phyloP scores from a whole-genome alignment of 306 rosid species.

The Urtica urens region DNA sequence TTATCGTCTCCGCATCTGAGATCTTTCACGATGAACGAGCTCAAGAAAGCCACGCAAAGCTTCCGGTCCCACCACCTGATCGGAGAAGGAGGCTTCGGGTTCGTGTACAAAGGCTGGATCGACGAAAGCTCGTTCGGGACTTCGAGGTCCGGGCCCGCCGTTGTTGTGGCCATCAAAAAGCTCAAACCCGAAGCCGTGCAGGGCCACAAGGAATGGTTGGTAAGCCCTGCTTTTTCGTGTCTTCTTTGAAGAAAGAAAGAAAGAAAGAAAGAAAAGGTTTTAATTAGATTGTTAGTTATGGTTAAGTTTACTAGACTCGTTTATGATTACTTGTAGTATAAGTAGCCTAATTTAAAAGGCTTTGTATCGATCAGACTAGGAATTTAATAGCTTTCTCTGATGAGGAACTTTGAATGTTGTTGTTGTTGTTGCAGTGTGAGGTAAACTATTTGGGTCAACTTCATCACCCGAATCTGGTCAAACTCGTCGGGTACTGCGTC shows the following conservation, averaged over 20 bases:
- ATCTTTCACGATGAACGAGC: constrained; percentile 16
- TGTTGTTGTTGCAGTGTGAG: constrained; percentile 23
- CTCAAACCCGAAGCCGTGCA: constrained; percentile 22
- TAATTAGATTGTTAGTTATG: too few species aligned
- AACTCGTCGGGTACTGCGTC: constrained; percentile 25
- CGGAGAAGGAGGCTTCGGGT: constrained; percentile 31
- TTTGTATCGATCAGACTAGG: too few species aligned
- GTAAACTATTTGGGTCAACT: constrained; percentile 28
- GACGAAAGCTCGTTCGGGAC: constrained; percentile 19
- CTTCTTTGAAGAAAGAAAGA: too few species aligned
- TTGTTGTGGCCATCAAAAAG: constrained; percentile 25
- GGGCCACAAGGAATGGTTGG: constrained; percentile 34
- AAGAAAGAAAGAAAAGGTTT: too few species aligned
- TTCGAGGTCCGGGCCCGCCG: constrained; percentile 19
- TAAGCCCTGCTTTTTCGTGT: too few species aligned
- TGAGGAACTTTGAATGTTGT: too few species aligned
- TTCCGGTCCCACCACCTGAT: constrained; percentile 22
- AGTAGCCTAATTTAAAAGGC: too few species aligned
- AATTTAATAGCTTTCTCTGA: too few species aligned
- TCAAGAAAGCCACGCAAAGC: constrained; percentile 21
- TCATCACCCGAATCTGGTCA: constrained; percentile 30
- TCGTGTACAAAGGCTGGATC: constrained; percentile 28
- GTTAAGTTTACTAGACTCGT: too few species aligned
- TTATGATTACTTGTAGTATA: too few species aligned
- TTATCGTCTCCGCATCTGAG: constrained; percentile 8